These are phyloP conservation scores for Scopulariopsis brevicaulis DNA, from an alignment of 2,329 filamentous ascomycete species.

Conservation along the genomic window DNA sequence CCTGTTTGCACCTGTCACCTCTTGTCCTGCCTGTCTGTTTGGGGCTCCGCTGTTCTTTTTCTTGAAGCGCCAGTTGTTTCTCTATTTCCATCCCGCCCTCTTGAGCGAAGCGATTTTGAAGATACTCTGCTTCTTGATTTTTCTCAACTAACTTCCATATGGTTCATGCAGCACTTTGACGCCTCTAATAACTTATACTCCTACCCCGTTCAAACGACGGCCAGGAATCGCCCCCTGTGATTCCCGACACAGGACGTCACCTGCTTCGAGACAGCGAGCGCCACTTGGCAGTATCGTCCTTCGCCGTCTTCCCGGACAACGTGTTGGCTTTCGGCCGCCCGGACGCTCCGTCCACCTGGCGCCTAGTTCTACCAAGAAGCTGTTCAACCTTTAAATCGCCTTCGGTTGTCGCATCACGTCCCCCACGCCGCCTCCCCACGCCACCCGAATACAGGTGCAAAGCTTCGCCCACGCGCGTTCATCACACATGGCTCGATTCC, in stretches of 20 bases:
- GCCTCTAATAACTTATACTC: background rate
- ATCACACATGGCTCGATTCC: conserved; percentile 51
- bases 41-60: too few species aligned
- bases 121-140: background rate
- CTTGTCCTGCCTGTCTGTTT: too few species aligned
- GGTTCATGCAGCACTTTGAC: background rate
- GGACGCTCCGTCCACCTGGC: background rate
- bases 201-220: background rate
- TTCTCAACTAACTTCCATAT: background rate
- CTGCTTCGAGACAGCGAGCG: background rate
- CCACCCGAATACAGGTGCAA: background rate
- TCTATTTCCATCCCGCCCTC: background rate
- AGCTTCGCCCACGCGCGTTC: background rate
- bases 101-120: background rate
- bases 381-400: background rate
- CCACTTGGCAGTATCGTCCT: background rate
- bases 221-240: background rate
- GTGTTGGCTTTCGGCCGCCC: background rate
- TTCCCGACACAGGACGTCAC: background rate
- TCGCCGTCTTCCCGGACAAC: background rate
- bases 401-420: background rate
- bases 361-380: background rate
- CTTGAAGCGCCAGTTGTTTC: background rate
- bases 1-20: too few species aligned
- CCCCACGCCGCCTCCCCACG: background rate